phyloP scores from a whole-genome alignment of 2,329 filamentous ascomycete genomes.

The Venturia effusa region DNA sequence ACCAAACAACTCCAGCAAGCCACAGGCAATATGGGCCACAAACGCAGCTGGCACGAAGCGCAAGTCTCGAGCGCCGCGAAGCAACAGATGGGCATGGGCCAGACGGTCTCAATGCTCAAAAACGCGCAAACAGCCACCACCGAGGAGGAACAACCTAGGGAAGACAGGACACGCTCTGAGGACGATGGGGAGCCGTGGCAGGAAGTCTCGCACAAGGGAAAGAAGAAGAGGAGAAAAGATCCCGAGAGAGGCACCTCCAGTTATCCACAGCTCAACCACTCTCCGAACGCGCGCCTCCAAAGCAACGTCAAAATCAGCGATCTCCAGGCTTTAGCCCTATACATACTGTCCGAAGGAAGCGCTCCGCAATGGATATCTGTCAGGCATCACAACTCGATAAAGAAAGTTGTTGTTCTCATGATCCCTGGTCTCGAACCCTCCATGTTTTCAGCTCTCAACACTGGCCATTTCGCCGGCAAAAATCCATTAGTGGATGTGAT shows the following conservation, averaged over 20 bases:
- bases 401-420: constrained; percentile 81
- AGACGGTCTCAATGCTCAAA: neutral
- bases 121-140: constrained; percentile 19
- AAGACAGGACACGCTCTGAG: constrained; percentile 12
- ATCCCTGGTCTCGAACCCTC: constrained; percentile 81
- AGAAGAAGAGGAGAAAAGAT: constrained; percentile 7
- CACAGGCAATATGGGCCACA: constrained; percentile 1
- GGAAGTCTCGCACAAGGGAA: constrained; percentile 5
- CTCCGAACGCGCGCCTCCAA: constrained; percentile 41
- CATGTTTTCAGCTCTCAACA: constrained; percentile 57
- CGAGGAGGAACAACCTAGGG: constrained; percentile 19
- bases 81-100: constrained; percentile 2
- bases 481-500: neutral
- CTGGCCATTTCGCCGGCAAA: neutral
- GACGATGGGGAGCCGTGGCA: constrained; percentile 11
- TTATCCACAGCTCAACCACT: constrained; percentile 43
- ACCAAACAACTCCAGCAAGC: neutral
- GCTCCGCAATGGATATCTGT: constrained; percentile 55
- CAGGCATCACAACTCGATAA: constrained; percentile 43
- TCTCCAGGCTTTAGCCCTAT: constrained; percentile 47
- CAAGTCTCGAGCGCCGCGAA: neutral
- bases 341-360: constrained; percentile 45
- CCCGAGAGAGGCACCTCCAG: constrained; percentile 20
- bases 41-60: constrained; percentile 9
- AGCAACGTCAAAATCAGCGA: constrained; percentile 46